Conservation (phyloP, 495 filamentous ascomycete species). For the Umbilicaria muhlenbergii region DNA sequence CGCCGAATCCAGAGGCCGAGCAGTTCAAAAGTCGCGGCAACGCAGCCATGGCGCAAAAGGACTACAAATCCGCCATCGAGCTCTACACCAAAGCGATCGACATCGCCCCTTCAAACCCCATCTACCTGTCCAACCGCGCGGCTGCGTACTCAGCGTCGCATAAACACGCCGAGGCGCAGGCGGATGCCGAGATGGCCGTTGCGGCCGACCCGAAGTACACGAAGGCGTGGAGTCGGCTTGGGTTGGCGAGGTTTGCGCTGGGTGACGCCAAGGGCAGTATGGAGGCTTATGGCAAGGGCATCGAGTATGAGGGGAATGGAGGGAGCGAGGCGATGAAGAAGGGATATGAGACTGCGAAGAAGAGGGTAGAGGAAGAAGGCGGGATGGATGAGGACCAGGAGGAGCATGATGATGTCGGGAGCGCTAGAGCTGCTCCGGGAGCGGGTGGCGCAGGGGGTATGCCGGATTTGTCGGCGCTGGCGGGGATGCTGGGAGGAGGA, state of each 20-base stretch:
- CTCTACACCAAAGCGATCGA: slow-evolving; percentile 72
- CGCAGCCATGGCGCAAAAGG: slow-evolving; percentile 80
- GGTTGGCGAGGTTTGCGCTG: slow-evolving; percentile 75
- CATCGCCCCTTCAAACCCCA: slow-evolving; percentile 71
- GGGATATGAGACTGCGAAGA: slow-evolving; percentile 81
- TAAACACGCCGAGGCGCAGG: slow-evolving; percentile 66
- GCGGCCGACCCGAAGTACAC: slow-evolving; percentile 80
- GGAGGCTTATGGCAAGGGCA: slow-evolving; percentile 89
- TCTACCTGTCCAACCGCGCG: slow-evolving; percentile 95
- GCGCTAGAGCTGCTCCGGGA: slow-evolving; percentile 25
- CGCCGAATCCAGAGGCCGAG: slow-evolving; percentile 57
- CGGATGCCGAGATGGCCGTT: slow-evolving; percentile 80
- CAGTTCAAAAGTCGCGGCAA: slow-evolving; percentile 83
- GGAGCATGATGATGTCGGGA: slow-evolving; percentile 28
- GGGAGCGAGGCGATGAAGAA: slow-evolving; percentile 86
- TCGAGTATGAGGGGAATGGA: slow-evolving; percentile 85
- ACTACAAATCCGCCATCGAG: slow-evolving; percentile 67
- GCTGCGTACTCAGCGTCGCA: slow-evolving; percentile 69
- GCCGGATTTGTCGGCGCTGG: slow-evolving; percentile 62
- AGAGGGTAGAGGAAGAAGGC: slow-evolving; percentile 58
- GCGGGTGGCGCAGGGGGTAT: slow-evolving; percentile 47
- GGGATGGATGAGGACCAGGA: slow-evolving; percentile 27
- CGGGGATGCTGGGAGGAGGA: slow-evolving; percentile 56
- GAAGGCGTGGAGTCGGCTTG: slow-evolving; percentile 88
- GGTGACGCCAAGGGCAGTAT: slow-evolving; percentile 80